Base-by-base conservation (phyloP, 139 green algal genomes). In the Nannochloris sp. region DNA sequence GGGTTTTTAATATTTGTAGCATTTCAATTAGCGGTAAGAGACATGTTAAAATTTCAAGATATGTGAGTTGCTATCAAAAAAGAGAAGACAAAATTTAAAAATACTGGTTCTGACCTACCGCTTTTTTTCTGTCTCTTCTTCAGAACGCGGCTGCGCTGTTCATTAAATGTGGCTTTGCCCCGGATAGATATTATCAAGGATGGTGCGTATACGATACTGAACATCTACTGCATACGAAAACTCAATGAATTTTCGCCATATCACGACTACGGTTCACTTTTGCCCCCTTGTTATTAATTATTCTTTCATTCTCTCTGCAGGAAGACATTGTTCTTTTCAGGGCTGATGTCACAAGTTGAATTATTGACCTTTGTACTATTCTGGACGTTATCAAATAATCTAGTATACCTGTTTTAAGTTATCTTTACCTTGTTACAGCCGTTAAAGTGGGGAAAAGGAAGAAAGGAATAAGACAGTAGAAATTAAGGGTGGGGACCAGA, bases 291-390 rank as follows among this genome's bases (percentile, higher is more conserved):
- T n/a, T n/a, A n/a, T n/a, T n/a, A n/a, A n/a, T n/a, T n/a, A n/a
- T n/a, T n/a, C 3, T 53, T 46, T 36, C 25, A 19, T 38, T 60
- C 24, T 14, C 39, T 3, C 30, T 37, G 57, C 73, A 83, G 75
- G 42, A 39, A 38, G 2, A 33, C 53, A 3, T 15, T 80, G 14
- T 58, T 62, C 19, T 14, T 70, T 4, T 46, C 48, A 14, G 66
- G 78, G 34, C 36, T 83, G 6, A 31, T 77, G 8, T 75, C 69
- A 9, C 68, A 65, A 14, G 78, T 70, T 12, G 64, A 76, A 51
- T 53, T 84, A 2, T 55, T 84, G 14, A 84, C 78, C 0, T 84
- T 84, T 46, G 77, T 84, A 35, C 54, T 84, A 6, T 80, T 83
- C 31, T 84, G 78, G 78, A 84, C 78, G 24, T 19, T 84, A 23